These are phyloP conservation scores for Fusarium pseudocircinatum DNA, from an alignment of 2,329 filamentous ascomycete species.

Conservation along the genomic window DNA sequence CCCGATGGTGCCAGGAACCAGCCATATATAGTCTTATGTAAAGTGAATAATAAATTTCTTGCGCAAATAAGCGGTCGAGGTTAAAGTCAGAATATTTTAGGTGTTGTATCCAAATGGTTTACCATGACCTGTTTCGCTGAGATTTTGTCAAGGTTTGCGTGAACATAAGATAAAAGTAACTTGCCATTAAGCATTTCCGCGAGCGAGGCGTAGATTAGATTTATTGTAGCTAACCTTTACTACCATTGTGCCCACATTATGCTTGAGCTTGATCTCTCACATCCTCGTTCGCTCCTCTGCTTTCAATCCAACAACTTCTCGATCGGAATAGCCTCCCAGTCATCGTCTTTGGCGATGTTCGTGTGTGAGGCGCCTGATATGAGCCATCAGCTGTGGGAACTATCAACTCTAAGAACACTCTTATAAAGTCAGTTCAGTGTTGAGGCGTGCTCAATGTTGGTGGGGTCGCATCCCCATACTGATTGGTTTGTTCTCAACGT, in stretches of 20 bases:
- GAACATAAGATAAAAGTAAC: neutral
- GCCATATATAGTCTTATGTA: neutral
- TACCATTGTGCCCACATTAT: neutral
- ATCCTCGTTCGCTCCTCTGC: too few species aligned
- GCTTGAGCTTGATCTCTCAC: accelerated
- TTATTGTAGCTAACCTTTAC: neutral
- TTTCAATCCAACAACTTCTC: neutral
- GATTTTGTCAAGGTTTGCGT: neutral
- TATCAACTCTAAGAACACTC: too few species aligned
- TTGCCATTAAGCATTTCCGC: neutral
- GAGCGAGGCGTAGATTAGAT: accelerated
- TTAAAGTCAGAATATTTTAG: neutral
- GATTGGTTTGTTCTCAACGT: neutral
- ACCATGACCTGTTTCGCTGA: neutral
- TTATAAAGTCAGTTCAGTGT: neutral
- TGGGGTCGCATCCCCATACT: neutral
- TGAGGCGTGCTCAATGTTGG: neutral
- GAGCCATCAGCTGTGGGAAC: too few species aligned
- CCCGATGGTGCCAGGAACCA: neutral
- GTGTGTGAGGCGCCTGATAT: too few species aligned
- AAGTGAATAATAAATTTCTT: accelerated
- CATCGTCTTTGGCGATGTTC: neutral
- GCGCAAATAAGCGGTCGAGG: accelerated
- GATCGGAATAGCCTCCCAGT: neutral
- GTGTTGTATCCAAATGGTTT: neutral